Evolutionary conservation across 441 rosid genomes (phyloP).

Genomic region (Corymbia citriodora): DNA sequence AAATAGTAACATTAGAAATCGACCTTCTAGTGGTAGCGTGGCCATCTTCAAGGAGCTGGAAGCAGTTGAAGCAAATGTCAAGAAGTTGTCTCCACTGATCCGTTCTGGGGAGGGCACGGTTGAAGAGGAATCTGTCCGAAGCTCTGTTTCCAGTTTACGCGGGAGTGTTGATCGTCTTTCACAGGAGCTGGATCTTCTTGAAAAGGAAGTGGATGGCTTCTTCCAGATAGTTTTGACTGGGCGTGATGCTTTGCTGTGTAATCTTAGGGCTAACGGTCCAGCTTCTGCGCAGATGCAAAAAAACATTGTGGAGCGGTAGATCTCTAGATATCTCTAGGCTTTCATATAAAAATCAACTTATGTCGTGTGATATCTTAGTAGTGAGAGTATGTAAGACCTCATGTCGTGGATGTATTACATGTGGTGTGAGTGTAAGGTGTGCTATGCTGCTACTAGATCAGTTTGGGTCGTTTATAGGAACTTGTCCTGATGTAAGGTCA

Average conservation of each 20-base stretch:
- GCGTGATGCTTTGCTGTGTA: conserved; percentile 76
- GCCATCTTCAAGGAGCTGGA: conserved; percentile 62
- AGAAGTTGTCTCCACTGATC: conserved; percentile 44
- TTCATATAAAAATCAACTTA: conserved; percentile 12
- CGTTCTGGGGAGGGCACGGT: conserved; percentile 31
- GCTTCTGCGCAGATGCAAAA: conserved; percentile 25
- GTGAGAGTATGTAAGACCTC: conserved; percentile 2
- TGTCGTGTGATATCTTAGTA: conserved; percentile 10
- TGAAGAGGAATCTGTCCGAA: conserved; percentile 31
- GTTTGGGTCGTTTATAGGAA: neutral
- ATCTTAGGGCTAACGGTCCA: conserved; percentile 40
- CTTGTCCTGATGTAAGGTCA: neutral
- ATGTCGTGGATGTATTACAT: neutral
- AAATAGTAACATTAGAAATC: conserved; percentile 37
- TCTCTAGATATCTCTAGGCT: neutral
- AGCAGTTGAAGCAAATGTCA: conserved; percentile 42
- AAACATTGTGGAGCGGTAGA: conserved; percentile 25
- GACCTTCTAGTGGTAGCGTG: conserved; percentile 25
- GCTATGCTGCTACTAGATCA: neutral
- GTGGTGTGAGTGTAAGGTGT: conserved; percentile 10
- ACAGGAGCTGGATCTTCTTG: conserved; percentile 55
- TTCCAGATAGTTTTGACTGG: conserved; percentile 78
- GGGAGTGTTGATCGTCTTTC: conserved; percentile 35
- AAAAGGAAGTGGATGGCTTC: conserved; percentile 69
- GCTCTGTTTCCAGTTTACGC: conserved; percentile 31